Evolutionary conservation across 768 basidiomycete species (phyloP), one percentile per base, ranked within the genome.

Genomic region (Leccinum uliginosum): DNA sequence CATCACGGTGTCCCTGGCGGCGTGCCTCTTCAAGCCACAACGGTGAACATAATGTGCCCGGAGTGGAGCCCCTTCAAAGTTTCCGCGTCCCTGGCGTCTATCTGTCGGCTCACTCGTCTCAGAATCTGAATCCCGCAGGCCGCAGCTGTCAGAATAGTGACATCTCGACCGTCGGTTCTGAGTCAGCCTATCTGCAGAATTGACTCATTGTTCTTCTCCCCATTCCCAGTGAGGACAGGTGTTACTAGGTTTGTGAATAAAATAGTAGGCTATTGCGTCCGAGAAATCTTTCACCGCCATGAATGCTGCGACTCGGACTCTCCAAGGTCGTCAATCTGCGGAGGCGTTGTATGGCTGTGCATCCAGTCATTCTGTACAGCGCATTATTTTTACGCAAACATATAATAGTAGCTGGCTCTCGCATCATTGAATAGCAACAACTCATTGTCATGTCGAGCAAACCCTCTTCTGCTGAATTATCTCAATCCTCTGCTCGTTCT

Each of bases 361-460:
- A 27, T 27, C 38, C 38, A 40, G 19, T 40, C 38, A 19, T 40
- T 5, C n/a, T 10, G 10, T 7, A 26, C 11, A 43, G 4, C 11
- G 10, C 30, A 9, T 26, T n/a, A 12, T 9, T n/a, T n/a, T 7
- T 10, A 27, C 23, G 10, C 3, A 10, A 35, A n/a, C 14, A 60
- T 62, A 61, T 60, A 60, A 61, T 26, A 29, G 19, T 26, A 29
- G 19, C 10, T 5, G 30, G 12, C 10, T 14, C 15, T 5, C 23
- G 9, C n/a, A 15, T 51, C 38, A 40, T 40, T 9, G 17, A 27
- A 48, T 10, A 26, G 23, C 3, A 35, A 40, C 9, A n/a, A 10
- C 38, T 40, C 15, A 15, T 45, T 12, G 7, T 29, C 29, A 52
- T 34, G 56, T 48, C 51, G 19, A 26, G 1, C 21, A 29, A 35